Evolutionary conservation across 2,329 filamentous ascomycete genomes (phyloP), one percentile per base, ranked within the genome.

Genomic region (Neoascochyta sp.): DNA sequence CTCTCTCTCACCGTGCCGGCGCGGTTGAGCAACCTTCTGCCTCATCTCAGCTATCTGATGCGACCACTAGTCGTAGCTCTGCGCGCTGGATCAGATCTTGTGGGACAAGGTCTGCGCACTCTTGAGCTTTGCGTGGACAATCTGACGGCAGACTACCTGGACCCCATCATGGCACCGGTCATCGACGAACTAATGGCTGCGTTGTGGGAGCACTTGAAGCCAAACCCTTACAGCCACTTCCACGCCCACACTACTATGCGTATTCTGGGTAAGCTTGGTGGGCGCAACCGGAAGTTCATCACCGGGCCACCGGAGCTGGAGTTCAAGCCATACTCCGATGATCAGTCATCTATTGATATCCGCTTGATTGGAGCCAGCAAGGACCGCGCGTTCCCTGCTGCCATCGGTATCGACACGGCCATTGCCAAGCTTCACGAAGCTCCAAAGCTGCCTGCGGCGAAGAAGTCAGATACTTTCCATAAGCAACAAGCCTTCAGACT

Each of bases 151-250:
- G 92, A 98, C 54, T 99, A 98, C 55, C 70, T 99, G 9, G 92
- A 99, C 50, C 93, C 92, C 0, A 96, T 99, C 52, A 98, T 98
- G 90, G 87, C 90, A 2, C 93, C 92, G 0, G 93, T 96, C 15
- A 96, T 99, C 62, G 90, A 98, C 51, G 92, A 99, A 57, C 72
- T 99, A 24, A 98, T 98, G 92, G 92, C 88, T 25, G 90, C 90
- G 1, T 73, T 99, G 1, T 98, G 94, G 74, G 89, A 95, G 43
- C 93, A 98, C 60, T 74, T 99, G 22, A 85, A 84, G 50, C 93
- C 92, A 6, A 83, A 89, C 41, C 92, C 92, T 0, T 95, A 98
- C 62, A 95, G 85, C 51, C 93, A 98, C 62, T 95, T 95, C 63
- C 90, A 96, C 56, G 86, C 93, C 1, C 92, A 99, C 58, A 96